Evolutionary conservation across 805 yeast species (phyloP), one percentile per base, ranked within the genome.

Genomic region (Lipomyces mesembrius): DNA sequence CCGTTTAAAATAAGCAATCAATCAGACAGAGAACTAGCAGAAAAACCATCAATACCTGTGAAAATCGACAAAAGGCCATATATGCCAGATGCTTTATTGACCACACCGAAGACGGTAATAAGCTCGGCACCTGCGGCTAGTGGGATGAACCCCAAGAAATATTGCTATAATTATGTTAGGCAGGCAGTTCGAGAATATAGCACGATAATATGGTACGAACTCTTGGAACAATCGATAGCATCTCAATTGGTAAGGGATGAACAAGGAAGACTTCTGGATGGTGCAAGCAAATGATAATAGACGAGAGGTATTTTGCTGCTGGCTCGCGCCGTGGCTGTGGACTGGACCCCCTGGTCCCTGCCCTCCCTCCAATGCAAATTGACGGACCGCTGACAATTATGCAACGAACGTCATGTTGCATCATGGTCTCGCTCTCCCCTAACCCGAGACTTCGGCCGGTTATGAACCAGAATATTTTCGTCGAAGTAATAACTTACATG

Each of bases 11-110:
- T 43, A 6, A 43, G 9, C 57, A 34, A 54, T 43, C 9, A 5
- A 8, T n/a, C n/a, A 8, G 11, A 43, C 22, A 27, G 7, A 32
- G 20, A 6, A 43, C 11, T n/a, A 43, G 20, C 25, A 17, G 14
- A 39, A 17, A 49, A 7, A 55, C 8, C 11, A 60, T 3, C 60
- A 71, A 25, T 63, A 72, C 77, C 82, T 0, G 98, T 93, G 74
- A 94, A 84, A 32, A 94, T 77, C 0, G 98, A 92, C 27, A 92
- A 80, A 46, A 94, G 80, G 35, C 98, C 99, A 77, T 89, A 94
- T 25, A 87, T 81, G 9, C 98, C 97, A 66, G 96, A 87, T 71
- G 93, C 91, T 76, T 93, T 93, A 80, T 94, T 94, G 70, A 93
- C 82, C 49, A 92, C 84, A 17, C 93, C 89, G 49, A 90, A 81